phyloP scores from a whole-genome alignment of 2,329 filamentous ascomycete genomes.

The Neopestalotiopsis sp. region DNA sequence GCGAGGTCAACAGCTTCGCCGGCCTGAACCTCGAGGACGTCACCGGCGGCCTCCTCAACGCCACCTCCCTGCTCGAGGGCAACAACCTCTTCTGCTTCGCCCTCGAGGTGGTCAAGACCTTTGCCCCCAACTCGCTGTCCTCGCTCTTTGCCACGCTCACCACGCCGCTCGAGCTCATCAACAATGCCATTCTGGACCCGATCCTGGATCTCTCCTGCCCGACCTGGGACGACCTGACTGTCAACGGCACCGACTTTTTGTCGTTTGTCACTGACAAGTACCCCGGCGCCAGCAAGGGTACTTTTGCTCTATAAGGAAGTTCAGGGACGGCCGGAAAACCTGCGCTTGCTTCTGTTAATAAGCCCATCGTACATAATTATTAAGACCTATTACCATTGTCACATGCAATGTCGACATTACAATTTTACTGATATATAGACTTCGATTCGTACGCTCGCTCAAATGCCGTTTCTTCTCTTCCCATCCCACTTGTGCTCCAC shows the following conservation, averaged over 20 bases:
- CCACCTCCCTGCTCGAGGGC: constrained; percentile 45
- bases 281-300: constrained; percentile 24
- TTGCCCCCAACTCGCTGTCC: constrained; percentile 47
- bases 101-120: constrained; percentile 45
- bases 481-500: neutral
- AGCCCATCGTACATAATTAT: neutral
- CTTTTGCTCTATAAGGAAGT: constrained; percentile 21
- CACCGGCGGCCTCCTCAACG: constrained; percentile 51
- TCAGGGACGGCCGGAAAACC: no score
- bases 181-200: constrained; percentile 35
- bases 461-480: neutral
- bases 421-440: neutral
- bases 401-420: neutral
- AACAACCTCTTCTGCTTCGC: constrained; percentile 51
- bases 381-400: neutral
- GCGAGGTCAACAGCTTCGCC: constrained; percentile 55
- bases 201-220: constrained; percentile 36
- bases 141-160: constrained; percentile 41
- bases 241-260: constrained; percentile 30
- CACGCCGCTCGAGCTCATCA: constrained; percentile 38
- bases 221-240: constrained; percentile 33
- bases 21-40: constrained; percentile 49
- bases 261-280: constrained; percentile 24
- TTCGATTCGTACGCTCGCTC: constrained; percentile 2
- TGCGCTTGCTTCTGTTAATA: neutral